A percentile compares a stretch with the other conserved stretches of the same genome.
These are phyloP conservation scores for Tuber aestivum DNA, from an alignment of 495 filamentous ascomycete species.

Conservation along the genomic window DNA sequence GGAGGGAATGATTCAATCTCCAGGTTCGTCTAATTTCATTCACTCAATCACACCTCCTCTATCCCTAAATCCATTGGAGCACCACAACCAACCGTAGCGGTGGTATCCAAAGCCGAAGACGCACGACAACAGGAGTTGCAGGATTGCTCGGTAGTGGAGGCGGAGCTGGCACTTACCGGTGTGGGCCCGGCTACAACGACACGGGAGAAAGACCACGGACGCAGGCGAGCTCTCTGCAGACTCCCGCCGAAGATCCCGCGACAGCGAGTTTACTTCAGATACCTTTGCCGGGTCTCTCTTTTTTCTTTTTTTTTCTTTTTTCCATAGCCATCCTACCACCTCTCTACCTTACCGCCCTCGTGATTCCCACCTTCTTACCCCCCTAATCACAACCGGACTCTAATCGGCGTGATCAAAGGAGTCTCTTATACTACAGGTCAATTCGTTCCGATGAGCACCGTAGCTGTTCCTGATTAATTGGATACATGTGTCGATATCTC, in stretches of 20 bases:
- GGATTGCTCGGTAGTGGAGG: not conserved
- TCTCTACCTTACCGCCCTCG: too few species aligned
- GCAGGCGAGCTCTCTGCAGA: not conserved
- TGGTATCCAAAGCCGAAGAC: not conserved
- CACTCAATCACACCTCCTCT: not conserved
- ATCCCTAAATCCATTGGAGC: not conserved
- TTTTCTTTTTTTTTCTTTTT: too few species aligned
- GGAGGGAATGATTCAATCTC: slow-evolving; percentile 33
- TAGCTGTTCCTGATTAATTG: slow-evolving; percentile 12
- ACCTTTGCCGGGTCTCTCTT: not conserved
- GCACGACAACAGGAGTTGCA: slow-evolving; percentile 1
- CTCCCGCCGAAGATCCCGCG: slow-evolving; percentile 2
- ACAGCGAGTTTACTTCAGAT: not conserved
- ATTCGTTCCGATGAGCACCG: slow-evolving; percentile 13
- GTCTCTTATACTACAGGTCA: slow-evolving; percentile 9
- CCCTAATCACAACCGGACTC: slow-evolving; percentile 25
- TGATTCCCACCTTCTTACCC: not conserved
- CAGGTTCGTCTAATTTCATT: slow-evolving; percentile 16
- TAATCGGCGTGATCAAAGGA: slow-evolving; percentile 21
- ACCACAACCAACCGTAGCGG: not conserved
- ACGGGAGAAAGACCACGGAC: not conserved
- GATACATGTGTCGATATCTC: slow-evolving; percentile 13
- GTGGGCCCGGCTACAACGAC: not conserved
- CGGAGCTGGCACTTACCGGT: not conserved
- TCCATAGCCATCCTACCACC: too few species aligned